Percentiles rank a stretch among this genome's conserved stretches.
Conservation (phyloP, 2,329 filamentous ascomycete species). For the Pseudocercospora cruenta region DNA sequence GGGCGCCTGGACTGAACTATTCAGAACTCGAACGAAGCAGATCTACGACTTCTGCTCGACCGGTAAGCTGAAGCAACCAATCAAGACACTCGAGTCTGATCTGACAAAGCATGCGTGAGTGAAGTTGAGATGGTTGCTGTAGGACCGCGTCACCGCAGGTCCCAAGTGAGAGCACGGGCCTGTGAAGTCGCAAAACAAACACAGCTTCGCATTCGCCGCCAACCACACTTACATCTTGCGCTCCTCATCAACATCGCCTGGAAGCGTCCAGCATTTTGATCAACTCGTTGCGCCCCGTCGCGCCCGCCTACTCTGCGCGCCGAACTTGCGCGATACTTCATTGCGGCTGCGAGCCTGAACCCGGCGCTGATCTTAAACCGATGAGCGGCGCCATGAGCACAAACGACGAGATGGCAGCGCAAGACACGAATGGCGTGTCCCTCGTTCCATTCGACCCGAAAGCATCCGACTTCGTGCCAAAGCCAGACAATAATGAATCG, state of each 20-base stretch:
- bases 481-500: not conserved
- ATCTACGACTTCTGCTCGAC: not conserved
- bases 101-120: not conserved
- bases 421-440: not conserved
- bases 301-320: not conserved
- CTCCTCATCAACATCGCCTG: not conserved
- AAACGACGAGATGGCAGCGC: not conserved
- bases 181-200: not conserved
- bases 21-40: not conserved
- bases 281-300: not conserved
- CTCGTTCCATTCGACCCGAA: constrained; percentile 12
- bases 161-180: constrained; percentile 1
- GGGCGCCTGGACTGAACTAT: not conserved
- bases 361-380: not conserved
- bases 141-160: not conserved
- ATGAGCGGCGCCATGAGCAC: not conserved
- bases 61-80: not conserved
- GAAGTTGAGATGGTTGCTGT: constrained; percentile 3
- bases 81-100: not conserved
- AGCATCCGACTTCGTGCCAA: constrained; percentile 14
- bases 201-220: not conserved
- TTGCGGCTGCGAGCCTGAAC: not conserved
- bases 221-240: not conserved
- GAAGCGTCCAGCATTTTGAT: not conserved
- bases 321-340: not conserved